phyloP scores from a whole-genome alignment of 345 rosid genomes.

The Camelina hispida region DNA sequence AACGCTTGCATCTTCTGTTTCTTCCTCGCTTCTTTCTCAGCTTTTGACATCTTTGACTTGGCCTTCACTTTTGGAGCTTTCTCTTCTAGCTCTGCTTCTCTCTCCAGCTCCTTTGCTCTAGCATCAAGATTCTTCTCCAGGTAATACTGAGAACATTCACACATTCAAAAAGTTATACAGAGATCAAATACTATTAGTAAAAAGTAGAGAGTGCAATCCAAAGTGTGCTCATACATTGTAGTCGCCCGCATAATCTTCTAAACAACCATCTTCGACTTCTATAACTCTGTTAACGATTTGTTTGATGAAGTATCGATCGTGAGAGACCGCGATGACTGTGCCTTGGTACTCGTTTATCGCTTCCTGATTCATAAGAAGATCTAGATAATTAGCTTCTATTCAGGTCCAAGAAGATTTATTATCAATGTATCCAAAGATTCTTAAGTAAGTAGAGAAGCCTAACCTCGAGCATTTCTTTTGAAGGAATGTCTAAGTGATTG shows the following conservation, averaged over 20 bases:
- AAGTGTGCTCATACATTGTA: conserved; percentile 76
- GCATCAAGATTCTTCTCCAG: conserved; percentile 96
- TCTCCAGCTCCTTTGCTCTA: conserved; percentile 71
- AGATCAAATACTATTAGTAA: not conserved
- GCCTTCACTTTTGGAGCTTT: conserved; percentile 95
- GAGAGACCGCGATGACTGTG: conserved; percentile 86
- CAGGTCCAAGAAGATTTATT: conserved; percentile 1
- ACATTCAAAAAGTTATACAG: not conserved
- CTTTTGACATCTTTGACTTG: conserved; percentile 98
- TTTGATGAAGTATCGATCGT: conserved; percentile 89
- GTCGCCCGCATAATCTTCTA: conserved; percentile 85
- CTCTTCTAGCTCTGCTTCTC: conserved; percentile 82
- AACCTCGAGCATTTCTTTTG: conserved; percentile 99
- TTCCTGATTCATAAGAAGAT: conserved; percentile 55
- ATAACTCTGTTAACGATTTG: conserved; percentile 95
- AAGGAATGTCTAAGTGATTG: conserved; percentile 95
- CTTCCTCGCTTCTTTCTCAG: conserved; percentile 95
- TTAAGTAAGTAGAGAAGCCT: not conserved
- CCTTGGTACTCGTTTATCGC: conserved; percentile 88
- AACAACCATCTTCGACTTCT: conserved; percentile 70
- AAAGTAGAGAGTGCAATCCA: not conserved
- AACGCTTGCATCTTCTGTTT: conserved; percentile 89
- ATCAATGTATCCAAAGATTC: not conserved
- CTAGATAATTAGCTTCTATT: conserved; percentile 7
- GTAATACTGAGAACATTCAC: conserved; percentile 63